Percentiles rank a stretch among this genome's conserved stretches.
These are phyloP conservation scores for Triadica sebifera DNA, from an alignment of 345 rosid species.

Conservation along the genomic window DNA sequence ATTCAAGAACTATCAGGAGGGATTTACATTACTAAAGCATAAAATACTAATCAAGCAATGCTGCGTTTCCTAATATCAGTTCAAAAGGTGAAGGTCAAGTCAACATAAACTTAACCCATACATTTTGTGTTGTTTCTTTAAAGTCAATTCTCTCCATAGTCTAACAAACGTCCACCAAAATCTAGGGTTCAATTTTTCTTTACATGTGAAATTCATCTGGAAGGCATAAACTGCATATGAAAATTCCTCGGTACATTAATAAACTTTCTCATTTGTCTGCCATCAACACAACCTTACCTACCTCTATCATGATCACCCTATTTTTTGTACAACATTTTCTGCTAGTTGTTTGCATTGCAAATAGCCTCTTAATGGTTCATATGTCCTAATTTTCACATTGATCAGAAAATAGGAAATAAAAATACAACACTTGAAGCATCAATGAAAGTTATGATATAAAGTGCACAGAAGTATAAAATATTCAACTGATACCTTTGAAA, in stretches of 20 bases:
- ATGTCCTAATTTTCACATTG: neutral
- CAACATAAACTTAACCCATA: neutral
- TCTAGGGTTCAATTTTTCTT: constrained; percentile 1
- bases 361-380: neutral
- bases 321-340: neutral
- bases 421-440: neutral
- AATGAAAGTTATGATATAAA: neutral
- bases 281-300: neutral
- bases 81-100: neutral
- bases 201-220: neutral
- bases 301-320: constrained; percentile 4
- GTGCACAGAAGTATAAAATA: constrained; percentile 7
- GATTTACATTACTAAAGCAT: neutral
- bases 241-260: neutral
- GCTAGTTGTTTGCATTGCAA: neutral
- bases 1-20: constrained; percentile 6
- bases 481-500: constrained; percentile 59
- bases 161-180: neutral
- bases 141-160: neutral
- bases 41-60: neutral
- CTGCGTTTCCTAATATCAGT: neutral
- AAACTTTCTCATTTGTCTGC: neutral
- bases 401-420: neutral
- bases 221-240: neutral
- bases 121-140: neutral